Evolutionary conservation across 202 grass and related monocot genomes (phyloP), one percentile per base, ranked within the genome.

Genomic region (Schoenoplectus tabernaemontani): DNA sequence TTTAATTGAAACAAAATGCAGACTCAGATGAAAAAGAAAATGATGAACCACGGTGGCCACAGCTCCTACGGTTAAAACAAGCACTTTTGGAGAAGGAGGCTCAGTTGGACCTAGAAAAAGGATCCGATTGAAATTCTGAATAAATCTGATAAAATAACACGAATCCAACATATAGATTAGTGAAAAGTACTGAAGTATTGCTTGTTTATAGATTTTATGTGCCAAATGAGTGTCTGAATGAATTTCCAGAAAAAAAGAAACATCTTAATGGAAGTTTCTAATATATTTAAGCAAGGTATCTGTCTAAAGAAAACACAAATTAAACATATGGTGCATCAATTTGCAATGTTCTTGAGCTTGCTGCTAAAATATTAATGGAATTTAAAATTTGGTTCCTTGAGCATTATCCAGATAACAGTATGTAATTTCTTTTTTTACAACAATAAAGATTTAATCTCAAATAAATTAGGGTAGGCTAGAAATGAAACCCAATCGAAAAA

Each of bases 1-100:
- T 26, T 82, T 76, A 22, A 16, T 77, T 80, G 65, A 75, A 24
- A 15, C 9, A 84, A 85, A 83, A 86, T 82, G 86, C 41, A 59
- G 51, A 62, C 37, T 75, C 76, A 28, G 59, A 62, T 53, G 86
- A 75, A 83, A 84, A 41, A 39, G 10, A 12, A 17, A 17, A 61
- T 44, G 74, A 79, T 37, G 84, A 78, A 48, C 84, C 78, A 84
- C 83, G 80, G 9, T 96, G 93, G 93, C 82, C 88, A 2, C 90
- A 89, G 68, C 88, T 96, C 43, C 82, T 96, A 43, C 90, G 88
- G 57, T 85, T 96, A 3, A 96, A 88, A 83, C 84, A 86, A 84
- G 78, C 47, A 69, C 78, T 92, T 7, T 64, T 65, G 34, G 63
- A 65, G 8, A 39, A 39, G 63, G 7, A 65, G 63, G 12, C 34